These are phyloP conservation scores for Pinus taeda DNA, from an alignment of 75 land plant genomes.

Conservation along the genomic window DNA sequence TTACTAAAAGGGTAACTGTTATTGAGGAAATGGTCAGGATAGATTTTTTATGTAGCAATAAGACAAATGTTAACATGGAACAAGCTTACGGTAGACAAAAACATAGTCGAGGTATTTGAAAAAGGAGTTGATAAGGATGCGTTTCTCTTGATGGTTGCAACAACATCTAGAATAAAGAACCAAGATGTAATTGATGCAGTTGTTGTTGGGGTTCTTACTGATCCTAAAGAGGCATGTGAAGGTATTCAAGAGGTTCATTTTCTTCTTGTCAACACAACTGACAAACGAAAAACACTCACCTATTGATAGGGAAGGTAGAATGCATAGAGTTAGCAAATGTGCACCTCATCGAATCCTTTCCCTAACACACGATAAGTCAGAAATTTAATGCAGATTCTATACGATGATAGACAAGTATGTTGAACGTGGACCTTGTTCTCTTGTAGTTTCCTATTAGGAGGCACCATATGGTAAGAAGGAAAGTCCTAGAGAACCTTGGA, in stretches of 20 bases:
- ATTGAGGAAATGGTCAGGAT: constrained; percentile 96
- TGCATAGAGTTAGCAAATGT: no score
- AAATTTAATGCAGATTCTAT: no score
- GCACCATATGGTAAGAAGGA: no score
- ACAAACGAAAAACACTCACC: constrained; percentile 48
- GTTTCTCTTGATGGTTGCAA: constrained; percentile 64
- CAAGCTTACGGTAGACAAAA: constrained; percentile 75
- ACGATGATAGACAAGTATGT: no score
- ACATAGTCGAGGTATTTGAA: constrained; percentile 60
- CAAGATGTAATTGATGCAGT: constrained; percentile 91
- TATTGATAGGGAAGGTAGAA: constrained; percentile 7
- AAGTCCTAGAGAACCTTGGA: no score
- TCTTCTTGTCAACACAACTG: constrained; percentile 47
- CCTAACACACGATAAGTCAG: no score
- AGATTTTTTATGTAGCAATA: constrained; percentile 87
- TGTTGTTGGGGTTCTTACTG: constrained; percentile 72
- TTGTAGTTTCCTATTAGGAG: no score
- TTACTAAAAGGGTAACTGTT: constrained; percentile 93
- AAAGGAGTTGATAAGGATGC: constrained; percentile 65
- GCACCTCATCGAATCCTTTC: no score
- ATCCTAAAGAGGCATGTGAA: constrained; percentile 70
- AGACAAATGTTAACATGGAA: constrained; percentile 78
- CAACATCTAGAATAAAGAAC: constrained; percentile 83
- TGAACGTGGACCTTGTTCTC: no score
- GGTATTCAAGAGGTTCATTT: constrained; percentile 47